Percentiles rank a stretch among this genome's conserved stretches.
phyloP scores from a whole-genome alignment of 2,329 filamentous ascomycete species.

The Pochonia chlamydosporia region DNA sequence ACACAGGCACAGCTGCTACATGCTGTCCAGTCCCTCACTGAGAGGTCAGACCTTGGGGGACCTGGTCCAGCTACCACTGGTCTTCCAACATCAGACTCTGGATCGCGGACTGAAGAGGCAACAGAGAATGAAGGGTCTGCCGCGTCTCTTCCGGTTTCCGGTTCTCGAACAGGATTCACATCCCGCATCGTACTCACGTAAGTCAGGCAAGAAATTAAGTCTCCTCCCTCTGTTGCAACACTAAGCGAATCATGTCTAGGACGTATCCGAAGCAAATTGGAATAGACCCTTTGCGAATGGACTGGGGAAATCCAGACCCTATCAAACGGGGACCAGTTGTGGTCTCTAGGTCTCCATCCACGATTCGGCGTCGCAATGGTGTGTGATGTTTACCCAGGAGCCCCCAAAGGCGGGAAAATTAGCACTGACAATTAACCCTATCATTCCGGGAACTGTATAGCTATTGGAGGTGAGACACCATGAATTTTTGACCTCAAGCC shows the following conservation, averaged over 20 bases:
- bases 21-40: slow-evolving; percentile 33
- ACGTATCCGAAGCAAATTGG: slow-evolving; percentile 94
- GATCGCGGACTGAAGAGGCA: not conserved
- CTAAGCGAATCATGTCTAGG: slow-evolving; percentile 24
- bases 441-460: no score
- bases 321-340: slow-evolving; percentile 77
- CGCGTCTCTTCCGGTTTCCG: slow-evolving; percentile 13
- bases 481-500: not conserved
- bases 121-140: not conserved
- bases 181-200: slow-evolving; percentile 53
- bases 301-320: slow-evolving; percentile 79
- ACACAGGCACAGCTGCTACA: slow-evolving; percentile 35
- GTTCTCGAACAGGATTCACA: slow-evolving; percentile 40
- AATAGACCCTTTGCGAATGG: slow-evolving; percentile 82
- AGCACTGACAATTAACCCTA: no score
- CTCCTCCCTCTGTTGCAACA: not conserved
- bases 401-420: no score
- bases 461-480: slow-evolving; percentile 48
- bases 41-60: slow-evolving; percentile 17
- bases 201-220: slow-evolving; percentile 11
- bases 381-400: slow-evolving; percentile 25
- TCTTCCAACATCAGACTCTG: slow-evolving; percentile 3
- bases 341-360: slow-evolving; percentile 69
- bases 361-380: slow-evolving; percentile 78
- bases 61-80: slow-evolving; percentile 4